Evolutionary conservation across 106 monocot species (phyloP), one percentile per base, ranked within the genome.

Genomic region (Dendrobium chrysotoxum): DNA sequence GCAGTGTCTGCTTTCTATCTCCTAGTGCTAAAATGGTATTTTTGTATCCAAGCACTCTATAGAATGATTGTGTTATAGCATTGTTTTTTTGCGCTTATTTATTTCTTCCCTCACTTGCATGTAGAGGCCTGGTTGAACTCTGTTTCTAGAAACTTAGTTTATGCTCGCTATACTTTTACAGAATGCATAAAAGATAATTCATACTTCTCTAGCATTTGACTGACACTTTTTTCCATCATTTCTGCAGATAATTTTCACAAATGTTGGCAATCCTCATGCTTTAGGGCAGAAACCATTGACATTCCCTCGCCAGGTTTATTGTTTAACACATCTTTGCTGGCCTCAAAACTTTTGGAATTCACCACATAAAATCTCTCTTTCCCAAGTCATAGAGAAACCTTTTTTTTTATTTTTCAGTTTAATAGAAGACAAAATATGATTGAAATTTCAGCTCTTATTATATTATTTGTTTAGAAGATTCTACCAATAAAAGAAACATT

Each of bases 241-340:
- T 31, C 79, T 90, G 72, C 89, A 97, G 95, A 99, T 99, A 70
- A 93, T 99, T 73, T 99, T 99, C 79, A 95, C 99, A 77, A 95
- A 99, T 85, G 99, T 95, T 80, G 95, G 99, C 72, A 99, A 95
- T 50, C 99, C 99, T 72, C 99, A 99, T 80, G 99, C 99, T 79
- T 80, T 99, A 74, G 99, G 98, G 41, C 95, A 99, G 82, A 99
- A 93, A 64, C 99, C 99, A 17, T 77, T 99, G 83, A 95, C 99
- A 79, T 99, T 99, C 28, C 93, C 99, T 86, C 95, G 99, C 65
- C 95, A 99, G 99, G 99, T 99, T 53, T 79, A 15, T 64, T 64
- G 38, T 57, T 74, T 9, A 26, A 11, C 55, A 30, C 40, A 6
- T 50, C 72, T 40, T 72, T 80, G 4, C 7, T 30, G 72, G 50